Evolutionary conservation across 257 asterid genomes (phyloP).

Genomic region (Solanum etuberosum): DNA sequence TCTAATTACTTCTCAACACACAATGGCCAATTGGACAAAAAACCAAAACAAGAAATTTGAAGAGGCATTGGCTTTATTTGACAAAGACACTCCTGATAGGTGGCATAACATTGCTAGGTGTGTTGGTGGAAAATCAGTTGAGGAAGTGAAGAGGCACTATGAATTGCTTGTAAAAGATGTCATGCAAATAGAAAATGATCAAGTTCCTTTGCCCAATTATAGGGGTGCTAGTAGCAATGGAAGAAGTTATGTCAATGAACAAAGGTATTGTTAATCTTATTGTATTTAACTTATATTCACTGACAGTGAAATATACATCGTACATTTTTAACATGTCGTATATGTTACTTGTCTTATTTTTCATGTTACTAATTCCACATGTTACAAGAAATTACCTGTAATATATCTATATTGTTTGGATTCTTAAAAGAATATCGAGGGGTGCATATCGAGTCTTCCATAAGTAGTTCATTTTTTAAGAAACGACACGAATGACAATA

Average conservation of each 20-base stretch:
- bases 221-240: conserved; percentile 1
- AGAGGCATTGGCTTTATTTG: conserved; percentile 31
- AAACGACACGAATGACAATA: not conserved
- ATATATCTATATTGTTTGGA: not conserved
- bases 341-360: not conserved
- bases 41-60: conserved; percentile 41
- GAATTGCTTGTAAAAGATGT: conserved; percentile 30
- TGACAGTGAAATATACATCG: not conserved
- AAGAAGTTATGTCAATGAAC: conserved; percentile 15
- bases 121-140: conserved; percentile 31
- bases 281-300: not conserved
- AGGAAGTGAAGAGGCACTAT: conserved; percentile 32
- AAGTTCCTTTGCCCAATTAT: conserved; percentile 25
- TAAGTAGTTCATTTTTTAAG: not conserved
- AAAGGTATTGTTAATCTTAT: conserved; percentile 12
- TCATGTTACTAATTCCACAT: not conserved
- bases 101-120: conserved; percentile 33
- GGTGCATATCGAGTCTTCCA: not conserved
- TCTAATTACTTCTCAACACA: not conserved
- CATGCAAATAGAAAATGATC: conserved; percentile 23
- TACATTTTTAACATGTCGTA: not conserved
- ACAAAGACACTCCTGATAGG: conserved; percentile 34
- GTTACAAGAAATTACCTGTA: rapidly evolving
- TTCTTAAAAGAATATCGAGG: not conserved
- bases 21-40: conserved; percentile 51